Conservation (phyloP, 495 filamentous ascomycete species). For the Thermothielavioides terrestris region DNA sequence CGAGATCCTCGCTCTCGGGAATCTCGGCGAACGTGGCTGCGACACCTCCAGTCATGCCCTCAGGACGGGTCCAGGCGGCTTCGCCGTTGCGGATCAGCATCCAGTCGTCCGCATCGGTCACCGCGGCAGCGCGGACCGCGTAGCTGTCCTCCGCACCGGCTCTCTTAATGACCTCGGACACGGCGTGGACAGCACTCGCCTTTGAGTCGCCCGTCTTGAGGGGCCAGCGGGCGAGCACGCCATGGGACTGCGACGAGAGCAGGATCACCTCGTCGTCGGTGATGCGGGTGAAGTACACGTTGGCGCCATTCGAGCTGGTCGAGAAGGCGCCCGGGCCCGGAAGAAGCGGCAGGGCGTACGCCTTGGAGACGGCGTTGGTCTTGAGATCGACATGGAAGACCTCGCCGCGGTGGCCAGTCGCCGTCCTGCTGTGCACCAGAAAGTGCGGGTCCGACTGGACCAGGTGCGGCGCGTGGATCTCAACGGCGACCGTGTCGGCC, state of each 20-base stretch:
- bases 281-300: conserved; percentile 80
- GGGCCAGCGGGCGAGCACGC: conserved; percentile 63
- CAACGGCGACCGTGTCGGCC: conserved; percentile 56
- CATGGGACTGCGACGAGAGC: conserved; percentile 68
- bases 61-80: conserved; percentile 67
- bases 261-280: conserved; percentile 62
- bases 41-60: conserved; percentile 66
- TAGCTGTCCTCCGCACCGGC: conserved; percentile 46
- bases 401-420: conserved; percentile 65
- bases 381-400: conserved; percentile 74
- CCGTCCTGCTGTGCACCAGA: conserved; percentile 72
- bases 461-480: conserved; percentile 63
- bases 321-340: conserved; percentile 67
- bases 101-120: conserved; percentile 68
- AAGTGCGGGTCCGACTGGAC: conserved; percentile 67
- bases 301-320: conserved; percentile 62
- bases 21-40: conserved; percentile 74
- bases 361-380: conserved; percentile 55
- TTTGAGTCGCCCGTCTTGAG: conserved; percentile 35
- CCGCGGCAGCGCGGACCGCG: conserved; percentile 67
- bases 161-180: conserved; percentile 73
- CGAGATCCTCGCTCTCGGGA: conserved; percentile 61
- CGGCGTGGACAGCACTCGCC: conserved; percentile 50
- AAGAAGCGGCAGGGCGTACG: conserved; percentile 64
- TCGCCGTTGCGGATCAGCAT: conserved; percentile 75